Percentiles rank a stretch among this genome's conserved stretches.
These are phyloP conservation scores for Epipyxis sp. DNA, from an alignment of 108 stramenopile species.

Conservation along the genomic window DNA sequence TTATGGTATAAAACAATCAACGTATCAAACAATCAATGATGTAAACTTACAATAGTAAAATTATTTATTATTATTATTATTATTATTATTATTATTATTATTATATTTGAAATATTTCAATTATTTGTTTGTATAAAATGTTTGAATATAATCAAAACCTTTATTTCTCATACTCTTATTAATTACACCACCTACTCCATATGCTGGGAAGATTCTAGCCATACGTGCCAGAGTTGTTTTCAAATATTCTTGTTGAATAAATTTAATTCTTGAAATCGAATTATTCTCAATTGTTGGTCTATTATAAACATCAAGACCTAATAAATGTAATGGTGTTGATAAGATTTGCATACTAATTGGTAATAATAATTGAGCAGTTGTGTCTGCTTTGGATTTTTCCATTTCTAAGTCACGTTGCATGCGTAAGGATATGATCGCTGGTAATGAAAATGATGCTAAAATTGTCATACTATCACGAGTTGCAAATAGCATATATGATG, in stretches of 20 bases:
- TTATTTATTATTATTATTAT: too few species aligned
- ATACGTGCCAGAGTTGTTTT: conserved; percentile 11
- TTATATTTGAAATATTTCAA: not conserved
- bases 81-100: too few species aligned
- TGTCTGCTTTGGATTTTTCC: conserved; percentile 14
- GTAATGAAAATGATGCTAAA: conserved; percentile 34
- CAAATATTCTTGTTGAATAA: conserved; percentile 14
- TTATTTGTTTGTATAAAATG: not conserved
- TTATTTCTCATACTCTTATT: not conserved
- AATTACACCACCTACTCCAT: conserved; percentile 5
- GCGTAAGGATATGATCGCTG: conserved; percentile 30
- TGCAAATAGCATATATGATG: conserved; percentile 21
- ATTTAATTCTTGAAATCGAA: not conserved
- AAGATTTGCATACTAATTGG: conserved; percentile 34
- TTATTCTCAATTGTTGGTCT: not conserved
- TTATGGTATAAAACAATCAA: too few species aligned
- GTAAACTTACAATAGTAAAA: too few species aligned
- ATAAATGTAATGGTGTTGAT: conserved; percentile 33
- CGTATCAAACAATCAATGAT: too few species aligned
- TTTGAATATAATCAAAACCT: not conserved
- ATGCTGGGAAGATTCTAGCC: conserved; percentile 19
- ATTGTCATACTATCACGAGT: conserved; percentile 34
- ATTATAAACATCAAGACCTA: conserved; percentile 37
- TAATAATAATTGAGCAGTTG: conserved; percentile 18
- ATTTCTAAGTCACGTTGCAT: conserved; percentile 3